Evolutionary conservation across 306 rosid species (phyloP).

Genomic region (Lithocarpus polystachyus): DNA sequence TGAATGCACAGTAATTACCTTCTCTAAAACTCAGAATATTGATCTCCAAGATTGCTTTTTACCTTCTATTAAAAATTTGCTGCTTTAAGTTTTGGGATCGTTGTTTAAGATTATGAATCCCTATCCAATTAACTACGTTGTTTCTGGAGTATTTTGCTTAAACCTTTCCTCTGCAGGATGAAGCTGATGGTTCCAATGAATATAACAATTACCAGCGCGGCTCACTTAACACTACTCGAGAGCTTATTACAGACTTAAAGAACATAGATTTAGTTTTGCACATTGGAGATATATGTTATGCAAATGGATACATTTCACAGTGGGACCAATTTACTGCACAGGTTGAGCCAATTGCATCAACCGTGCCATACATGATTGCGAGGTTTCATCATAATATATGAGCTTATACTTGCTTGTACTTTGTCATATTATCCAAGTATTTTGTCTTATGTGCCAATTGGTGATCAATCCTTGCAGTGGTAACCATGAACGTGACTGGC

Average conservation of each 20-base stretch:
- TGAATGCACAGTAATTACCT: too few relatives aligned
- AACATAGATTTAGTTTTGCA: conserved; percentile 76
- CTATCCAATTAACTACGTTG: neutral
- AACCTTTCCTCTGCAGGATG: conserved; percentile 51
- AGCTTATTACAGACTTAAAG: conserved; percentile 66
- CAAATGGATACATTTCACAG: conserved; percentile 88
- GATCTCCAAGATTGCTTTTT: neutral
- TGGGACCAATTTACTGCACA: conserved; percentile 96
- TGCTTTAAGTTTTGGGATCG: too few relatives aligned
- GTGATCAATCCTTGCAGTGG: conserved; percentile 50
- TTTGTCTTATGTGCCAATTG: conserved; percentile 26
- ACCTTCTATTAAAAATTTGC: neutral
- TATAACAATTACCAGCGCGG: conserved; percentile 76
- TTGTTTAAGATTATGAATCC: neutral
- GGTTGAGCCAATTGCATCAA: conserved; percentile 88
- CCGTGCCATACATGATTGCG: conserved; percentile 83
- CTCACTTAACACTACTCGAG: conserved; percentile 77
- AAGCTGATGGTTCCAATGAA: conserved; percentile 96
- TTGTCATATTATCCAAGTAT: neutral
- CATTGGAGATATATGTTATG: conserved; percentile 92
- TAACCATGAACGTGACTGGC: conserved; percentile 99
- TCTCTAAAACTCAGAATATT: neutral
- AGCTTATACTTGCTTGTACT: neutral
- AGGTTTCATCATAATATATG: conserved; percentile 45
- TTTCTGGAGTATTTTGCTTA: conserved; percentile 8